phyloP scores from a whole-genome alignment of 2,329 filamentous ascomycete species.

The Fusarium tjaetaba region DNA sequence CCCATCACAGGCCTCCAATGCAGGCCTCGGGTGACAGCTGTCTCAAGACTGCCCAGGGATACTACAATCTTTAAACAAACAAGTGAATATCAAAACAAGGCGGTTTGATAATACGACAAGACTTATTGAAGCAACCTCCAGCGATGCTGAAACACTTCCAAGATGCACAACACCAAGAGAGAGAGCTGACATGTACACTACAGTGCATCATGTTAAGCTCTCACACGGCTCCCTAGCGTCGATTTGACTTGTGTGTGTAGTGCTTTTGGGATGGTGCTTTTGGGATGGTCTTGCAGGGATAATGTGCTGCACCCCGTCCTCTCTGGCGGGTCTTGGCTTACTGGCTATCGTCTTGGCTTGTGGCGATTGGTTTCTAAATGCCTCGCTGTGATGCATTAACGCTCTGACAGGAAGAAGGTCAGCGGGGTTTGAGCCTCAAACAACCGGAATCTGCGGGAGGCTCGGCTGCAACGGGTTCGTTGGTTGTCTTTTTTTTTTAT shows the following conservation, averaged over 20 bases:
- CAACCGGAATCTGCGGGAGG: slow-evolving; percentile 31
- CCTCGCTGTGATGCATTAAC: slow-evolving; percentile 22
- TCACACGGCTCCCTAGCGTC: slow-evolving; percentile 35
- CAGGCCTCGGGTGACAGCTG: slow-evolving; percentile 16
- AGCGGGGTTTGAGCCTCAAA: slow-evolving; percentile 33
- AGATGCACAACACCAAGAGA: neutral
- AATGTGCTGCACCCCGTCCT: slow-evolving; percentile 27
- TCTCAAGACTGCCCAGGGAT: slow-evolving; percentile 17
- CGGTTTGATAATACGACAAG: slow-evolving; percentile 3
- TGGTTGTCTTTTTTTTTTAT: neutral
- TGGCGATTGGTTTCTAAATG: slow-evolving; percentile 37
- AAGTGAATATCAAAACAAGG: slow-evolving; percentile 18
- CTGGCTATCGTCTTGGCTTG: slow-evolving; percentile 25
- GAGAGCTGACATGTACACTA: slow-evolving; percentile 14
- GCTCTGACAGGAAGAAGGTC: slow-evolving; percentile 7
- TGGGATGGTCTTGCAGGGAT: slow-evolving; percentile 10
- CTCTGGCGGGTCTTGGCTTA: slow-evolving; percentile 26
- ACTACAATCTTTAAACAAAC: neutral
- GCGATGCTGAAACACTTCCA: slow-evolving; percentile 28
- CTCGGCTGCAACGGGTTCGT: slow-evolving; percentile 31
- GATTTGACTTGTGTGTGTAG: slow-evolving; percentile 28
- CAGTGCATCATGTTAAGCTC: slow-evolving; percentile 18
- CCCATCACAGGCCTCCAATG: slow-evolving; percentile 21
- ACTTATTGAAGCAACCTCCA: slow-evolving; percentile 24
- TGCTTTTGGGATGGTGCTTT: neutral